A percentile compares a stretch with the other conserved stretches of the same genome.
phyloP scores from a whole-genome alignment of 108 stramenopile genomes.

The Cyclostephanos invisitatus region DNA sequence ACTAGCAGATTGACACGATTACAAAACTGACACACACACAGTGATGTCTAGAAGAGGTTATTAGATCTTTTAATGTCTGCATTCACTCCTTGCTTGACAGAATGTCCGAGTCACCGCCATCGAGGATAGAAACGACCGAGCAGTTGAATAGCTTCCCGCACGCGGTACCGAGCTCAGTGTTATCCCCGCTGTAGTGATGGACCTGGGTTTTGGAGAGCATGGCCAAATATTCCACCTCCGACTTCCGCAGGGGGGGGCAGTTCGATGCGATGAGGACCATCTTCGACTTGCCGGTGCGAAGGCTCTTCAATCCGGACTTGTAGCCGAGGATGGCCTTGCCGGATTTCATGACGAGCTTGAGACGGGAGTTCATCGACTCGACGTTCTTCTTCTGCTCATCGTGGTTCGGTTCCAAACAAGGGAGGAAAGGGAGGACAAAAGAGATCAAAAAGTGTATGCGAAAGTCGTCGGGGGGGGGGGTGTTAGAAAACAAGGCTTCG shows the following conservation, averaged over 20 bases:
- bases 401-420: constrained; percentile 2
- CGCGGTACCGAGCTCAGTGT: constrained; percentile 96
- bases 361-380: constrained; percentile 98
- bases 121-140: constrained; percentile 88
- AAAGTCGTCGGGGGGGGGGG: constrained; percentile 7
- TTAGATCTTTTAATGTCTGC: too few relatives aligned
- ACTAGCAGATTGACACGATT: too few relatives aligned
- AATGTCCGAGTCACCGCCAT: constrained; percentile 95
- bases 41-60: too few relatives aligned
- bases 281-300: constrained; percentile 94
- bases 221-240: constrained; percentile 98
- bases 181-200: constrained; percentile 96
- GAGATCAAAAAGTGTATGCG: neutral
- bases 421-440: constrained; percentile 9
- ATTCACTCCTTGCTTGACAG: constrained; percentile 69
- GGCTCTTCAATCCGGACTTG: constrained; percentile 93
- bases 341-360: constrained; percentile 99
- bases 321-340: constrained; percentile 97
- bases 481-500: neutral
- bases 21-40: too few relatives aligned
- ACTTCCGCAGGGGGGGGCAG: constrained; percentile 97
- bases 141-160: constrained; percentile 98
- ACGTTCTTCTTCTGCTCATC: constrained; percentile 76
- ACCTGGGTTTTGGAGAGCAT: constrained; percentile 97
- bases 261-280: constrained; percentile 96